A percentile compares a stretch with the other conserved stretches of the same genome.
These are phyloP conservation scores for Pestalotiopsis sp. DNA, from an alignment of 2,329 filamentous ascomycete genomes.

Conservation along the genomic window DNA sequence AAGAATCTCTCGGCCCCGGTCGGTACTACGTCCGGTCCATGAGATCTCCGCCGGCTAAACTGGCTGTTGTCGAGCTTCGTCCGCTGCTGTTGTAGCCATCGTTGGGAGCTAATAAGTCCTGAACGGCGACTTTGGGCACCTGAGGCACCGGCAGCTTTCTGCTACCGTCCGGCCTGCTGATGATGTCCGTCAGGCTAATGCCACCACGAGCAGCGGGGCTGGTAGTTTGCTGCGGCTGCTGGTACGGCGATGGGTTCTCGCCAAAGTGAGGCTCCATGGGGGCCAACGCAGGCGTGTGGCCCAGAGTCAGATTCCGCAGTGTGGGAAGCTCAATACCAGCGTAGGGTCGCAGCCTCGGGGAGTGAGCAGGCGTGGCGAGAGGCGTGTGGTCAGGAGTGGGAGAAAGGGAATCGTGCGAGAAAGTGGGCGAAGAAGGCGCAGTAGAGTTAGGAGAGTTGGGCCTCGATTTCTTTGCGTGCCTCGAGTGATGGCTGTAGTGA, in stretches of 20 bases:
- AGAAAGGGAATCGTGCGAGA: conserved; percentile 93
- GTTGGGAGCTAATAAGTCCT: conserved; percentile 75
- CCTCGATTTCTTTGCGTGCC: conserved; percentile 82
- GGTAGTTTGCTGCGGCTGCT: conserved; percentile 53
- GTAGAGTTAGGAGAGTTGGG: conserved; percentile 95
- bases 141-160: conserved; percentile 90
- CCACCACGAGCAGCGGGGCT: conserved; percentile 60
- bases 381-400: conserved; percentile 98
- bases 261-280: conserved; percentile 59
- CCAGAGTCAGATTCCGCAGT: conserved; percentile 67
- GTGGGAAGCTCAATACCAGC: conserved; percentile 82
- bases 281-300: conserved; percentile 58
- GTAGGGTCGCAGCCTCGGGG: conserved; percentile 83
- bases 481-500: conserved; percentile 69
- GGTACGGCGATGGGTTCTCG: conserved; percentile 42
- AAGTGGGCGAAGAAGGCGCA: conserved; percentile 92
- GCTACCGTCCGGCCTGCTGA: conserved; percentile 83
- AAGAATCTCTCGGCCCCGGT: conserved; percentile 5
- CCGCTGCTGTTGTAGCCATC: conserved; percentile 72
- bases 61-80: conserved; percentile 76
- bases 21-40: conserved; percentile 53
- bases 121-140: conserved; percentile 85
- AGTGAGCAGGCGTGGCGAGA: conserved; percentile 94
- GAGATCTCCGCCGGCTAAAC: conserved; percentile 73
- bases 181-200: conserved; percentile 88